Base-by-base conservation (phyloP, 2,329 filamentous ascomycete genomes). In the Aureobasidium zeae region DNA sequence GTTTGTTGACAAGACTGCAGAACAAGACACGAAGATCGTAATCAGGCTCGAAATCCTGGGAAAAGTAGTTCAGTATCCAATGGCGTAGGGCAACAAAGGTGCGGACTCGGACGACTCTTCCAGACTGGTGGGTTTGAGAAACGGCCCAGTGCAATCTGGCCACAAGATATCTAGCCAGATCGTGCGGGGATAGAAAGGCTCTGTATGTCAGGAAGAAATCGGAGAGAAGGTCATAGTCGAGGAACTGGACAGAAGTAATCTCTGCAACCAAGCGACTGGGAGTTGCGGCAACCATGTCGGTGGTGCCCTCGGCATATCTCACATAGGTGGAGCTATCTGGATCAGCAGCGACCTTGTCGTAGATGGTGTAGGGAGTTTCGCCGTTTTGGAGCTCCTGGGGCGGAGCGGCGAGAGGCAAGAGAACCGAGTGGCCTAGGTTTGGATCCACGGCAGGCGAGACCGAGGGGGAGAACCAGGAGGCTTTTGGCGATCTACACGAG, bases 141-240 rank as follows among this genome's bases (percentile, higher is more conserved):
- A 95, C 72, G 0, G 91, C 87, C 91, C 91, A 98, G 52, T 80
- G 74, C 41, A 98, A 66, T 13, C 91, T 78, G 2, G 88, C 82
- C 49, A 96, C 73, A 12, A 98, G 72, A 71, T 94, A 86, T 34
- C 80, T 78, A 16, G 94, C 72, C 3, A 98, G 71, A 54, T 89
- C 82, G 15, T 72, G 70, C 0, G 83, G 72, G 10, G 85, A 79
- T 47, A 98, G 70, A 57, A 95, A 98, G 3, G 83, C 76, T 36
- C 91, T 84, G 57, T 86, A 98, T 0, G 91, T 96, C 16, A 98
- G 75, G 57, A 98, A 98, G 64, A 98, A 98, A 62, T 98, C 91
- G 1, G 91, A 96, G 4, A 98, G 77, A 4, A 98, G 73, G 56
- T 96, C 89, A 60, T 98, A 98, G 61, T 98, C 89, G 57, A 98